Evolutionary conservation across 1,284 basidiomycete genomes (phyloP).

Genomic region (Retiboletus flavoniger): DNA sequence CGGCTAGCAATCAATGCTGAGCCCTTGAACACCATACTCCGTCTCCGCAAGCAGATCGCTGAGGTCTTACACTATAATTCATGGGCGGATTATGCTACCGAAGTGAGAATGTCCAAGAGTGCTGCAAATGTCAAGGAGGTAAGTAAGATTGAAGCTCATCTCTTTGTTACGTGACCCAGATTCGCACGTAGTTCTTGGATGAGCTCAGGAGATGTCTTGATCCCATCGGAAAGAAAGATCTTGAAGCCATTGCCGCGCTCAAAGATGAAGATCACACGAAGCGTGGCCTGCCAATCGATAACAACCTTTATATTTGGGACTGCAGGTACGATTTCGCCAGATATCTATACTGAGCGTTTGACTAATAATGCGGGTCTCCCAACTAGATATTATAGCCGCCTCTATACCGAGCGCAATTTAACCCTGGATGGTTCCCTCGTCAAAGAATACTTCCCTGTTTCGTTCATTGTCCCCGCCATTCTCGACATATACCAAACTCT

Average conservation of each 20-base stretch:
- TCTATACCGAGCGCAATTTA: constrained; percentile 64
- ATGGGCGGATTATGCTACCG: constrained; percentile 79
- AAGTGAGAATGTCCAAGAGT: constrained; percentile 77
- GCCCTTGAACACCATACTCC: constrained; percentile 62
- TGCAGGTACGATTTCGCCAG: constrained; percentile 38
- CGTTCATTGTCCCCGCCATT: constrained; percentile 75
- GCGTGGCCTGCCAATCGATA: constrained; percentile 59
- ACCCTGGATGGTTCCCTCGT: constrained; percentile 71
- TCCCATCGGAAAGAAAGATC: constrained; percentile 68
- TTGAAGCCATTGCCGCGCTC: constrained; percentile 59
- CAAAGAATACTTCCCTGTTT: constrained; percentile 85
- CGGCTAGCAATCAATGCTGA: constrained; percentile 67
- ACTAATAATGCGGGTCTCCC: not conserved
- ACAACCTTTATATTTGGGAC: constrained; percentile 70
- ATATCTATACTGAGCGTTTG: not conserved
- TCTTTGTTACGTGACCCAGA: not conserved
- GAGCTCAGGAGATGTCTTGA: constrained; percentile 69
- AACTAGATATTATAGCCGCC: constrained; percentile 64
- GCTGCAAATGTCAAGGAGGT: constrained; percentile 50
- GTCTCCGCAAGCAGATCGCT: constrained; percentile 66
- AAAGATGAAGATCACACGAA: constrained; percentile 69
- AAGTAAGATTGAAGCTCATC: constrained; percentile 17
- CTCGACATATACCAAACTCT: constrained; percentile 79
- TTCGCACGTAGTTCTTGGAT: constrained; percentile 52
- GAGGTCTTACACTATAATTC: constrained; percentile 68